Evolutionary conservation across 768 basidiomycete genomes (phyloP), one percentile per base, ranked within the genome.

Genomic region (Agrocybe chaxingu): DNA sequence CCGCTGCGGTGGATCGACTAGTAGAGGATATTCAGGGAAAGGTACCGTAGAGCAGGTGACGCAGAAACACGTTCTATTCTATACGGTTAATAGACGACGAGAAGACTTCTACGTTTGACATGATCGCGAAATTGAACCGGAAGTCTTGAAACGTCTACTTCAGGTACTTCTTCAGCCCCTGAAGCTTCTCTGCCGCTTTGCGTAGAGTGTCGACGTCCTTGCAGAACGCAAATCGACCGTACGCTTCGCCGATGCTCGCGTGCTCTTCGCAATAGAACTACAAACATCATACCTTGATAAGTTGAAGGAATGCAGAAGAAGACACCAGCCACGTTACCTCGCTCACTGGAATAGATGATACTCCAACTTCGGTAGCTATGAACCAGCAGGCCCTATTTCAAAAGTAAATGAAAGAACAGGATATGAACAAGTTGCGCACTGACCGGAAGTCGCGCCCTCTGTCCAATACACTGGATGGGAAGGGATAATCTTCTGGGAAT

Each of bases 221-320:
- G 77, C 97, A 98, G 75, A 97, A 94, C 1, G 94, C 87, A 65
- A 98, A 98, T 49, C 92, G 81, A 16, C 80, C 84, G 62, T 86
- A 96, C 42, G 75, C 84, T 66, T 96, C 94, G 24, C 95, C 95
- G 48, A 97, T 91, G 50, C 69, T 68, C 24, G 84, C 78, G 62
- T 98, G 95, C 50, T 92, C 89, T 57, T 84, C 78, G 62, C 92
- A 93, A 70, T 96, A 98, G 70, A 98, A 98, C 91, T 95, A 52
- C 33, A 29, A 53, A 42, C 19, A 46, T 36, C 48, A 44, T 50
- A 41, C 56, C 37, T 62, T 53, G 11, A 43, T 47, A 16, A 18
- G 38, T 19, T 19, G 34, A 2, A 31, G 39, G n/a, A 35, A 12
- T 19, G n/a, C 47, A 42, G 1, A 40, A 31, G 39, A 35, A 18